Evolutionary conservation across 345 rosid genomes (phyloP).

Genomic region (Cardamine resedifolia): DNA sequence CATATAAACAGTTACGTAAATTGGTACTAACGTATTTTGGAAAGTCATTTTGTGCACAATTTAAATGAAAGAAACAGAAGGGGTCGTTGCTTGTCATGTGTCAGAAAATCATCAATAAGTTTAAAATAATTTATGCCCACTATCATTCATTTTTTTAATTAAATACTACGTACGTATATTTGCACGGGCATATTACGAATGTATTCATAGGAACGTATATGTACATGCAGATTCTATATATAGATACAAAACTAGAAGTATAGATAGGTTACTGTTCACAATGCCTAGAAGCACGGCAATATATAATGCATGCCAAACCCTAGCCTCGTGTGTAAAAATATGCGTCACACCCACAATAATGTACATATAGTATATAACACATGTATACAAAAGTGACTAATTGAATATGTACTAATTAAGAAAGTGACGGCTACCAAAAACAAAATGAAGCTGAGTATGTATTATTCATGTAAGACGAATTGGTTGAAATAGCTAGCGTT

Average conservation of each 20-base stretch:
- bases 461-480: not conserved
- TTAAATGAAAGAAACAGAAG: conserved; percentile 18
- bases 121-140: conserved; percentile 14
- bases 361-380: not conserved
- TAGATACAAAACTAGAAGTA: not conserved
- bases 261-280: conserved; percentile 9
- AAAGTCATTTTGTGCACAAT: not conserved
- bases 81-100: conserved; percentile 15
- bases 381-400: not conserved
- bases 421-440: conserved; percentile 15
- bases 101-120: conserved; percentile 28
- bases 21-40: not conserved
- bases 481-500: conserved; percentile 14
- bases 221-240: not conserved
- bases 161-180: not conserved
- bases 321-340: conserved; percentile 15
- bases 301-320: conserved; percentile 39
- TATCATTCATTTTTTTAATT: not conserved
- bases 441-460: not conserved
- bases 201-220: not conserved
- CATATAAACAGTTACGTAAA: not conserved
- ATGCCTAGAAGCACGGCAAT: conserved; percentile 28
- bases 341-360: conserved; percentile 19
- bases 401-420: conserved; percentile 8
- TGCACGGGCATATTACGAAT: not conserved